Conservation (phyloP, 805 yeast genomes). For the Millerago galiae region DNA sequence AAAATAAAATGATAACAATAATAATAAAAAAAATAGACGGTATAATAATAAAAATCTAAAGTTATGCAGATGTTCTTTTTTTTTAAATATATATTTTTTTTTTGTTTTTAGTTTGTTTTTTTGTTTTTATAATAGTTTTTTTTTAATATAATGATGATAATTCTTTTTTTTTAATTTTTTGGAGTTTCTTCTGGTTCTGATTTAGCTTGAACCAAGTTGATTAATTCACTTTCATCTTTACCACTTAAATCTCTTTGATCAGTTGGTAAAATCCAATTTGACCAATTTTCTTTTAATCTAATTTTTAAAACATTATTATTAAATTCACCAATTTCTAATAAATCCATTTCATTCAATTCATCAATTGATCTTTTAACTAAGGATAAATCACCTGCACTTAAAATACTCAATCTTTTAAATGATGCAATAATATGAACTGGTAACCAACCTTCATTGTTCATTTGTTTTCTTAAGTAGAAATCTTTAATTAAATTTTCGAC, state of each 20-base stretch:
- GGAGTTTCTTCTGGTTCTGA: not conserved
- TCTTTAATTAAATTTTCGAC: slow-evolving; percentile 84
- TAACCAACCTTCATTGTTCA: slow-evolving; percentile 73
- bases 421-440: slow-evolving; percentile 54
- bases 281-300: slow-evolving; percentile 52
- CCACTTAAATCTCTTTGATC: slow-evolving; percentile 43
- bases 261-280: slow-evolving; percentile 63
- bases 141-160: no score
- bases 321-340: slow-evolving; percentile 33
- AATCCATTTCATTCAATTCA: slow-evolving; percentile 25
- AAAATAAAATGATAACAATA: no score
- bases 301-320: slow-evolving; percentile 45
- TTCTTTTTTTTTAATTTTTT: not conserved
- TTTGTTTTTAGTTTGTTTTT: no score
- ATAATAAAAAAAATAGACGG: no score
- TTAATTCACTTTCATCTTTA: slow-evolving; percentile 31
- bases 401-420: slow-evolving; percentile 69
- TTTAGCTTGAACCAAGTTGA: slow-evolving; percentile 14
- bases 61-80: no score
- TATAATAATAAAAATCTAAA: no score
- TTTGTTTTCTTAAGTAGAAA: slow-evolving; percentile 70
- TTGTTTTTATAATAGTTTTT: no score
- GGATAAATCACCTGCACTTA: slow-evolving; percentile 49
- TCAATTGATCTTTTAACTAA: slow-evolving; percentile 54
- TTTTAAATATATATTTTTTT: no score